Evolutionary conservation across 2,329 filamentous ascomycete genomes (phyloP).

Genomic region (Dactylellina cionopaga): DNA sequence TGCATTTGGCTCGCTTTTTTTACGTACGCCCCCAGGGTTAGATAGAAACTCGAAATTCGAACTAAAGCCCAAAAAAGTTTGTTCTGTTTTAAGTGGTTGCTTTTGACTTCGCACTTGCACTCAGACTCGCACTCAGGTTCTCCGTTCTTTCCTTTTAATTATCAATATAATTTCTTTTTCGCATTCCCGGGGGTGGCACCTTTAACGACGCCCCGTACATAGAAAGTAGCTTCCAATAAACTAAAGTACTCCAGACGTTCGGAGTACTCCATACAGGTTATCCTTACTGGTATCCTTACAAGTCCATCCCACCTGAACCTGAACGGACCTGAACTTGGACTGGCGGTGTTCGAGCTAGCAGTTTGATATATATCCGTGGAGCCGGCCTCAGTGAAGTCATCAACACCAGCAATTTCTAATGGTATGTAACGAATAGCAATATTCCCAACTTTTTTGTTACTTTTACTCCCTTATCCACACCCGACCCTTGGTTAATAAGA

Average conservation of each 20-base stretch:
- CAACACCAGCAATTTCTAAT: constrained; percentile 52
- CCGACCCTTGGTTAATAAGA: constrained; percentile 5
- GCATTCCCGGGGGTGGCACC: constrained; percentile 38
- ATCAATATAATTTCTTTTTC: constrained; percentile 36
- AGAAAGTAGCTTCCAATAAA: too few species aligned
- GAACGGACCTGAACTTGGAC: constrained; percentile 36
- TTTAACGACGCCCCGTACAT: constrained; percentile 11
- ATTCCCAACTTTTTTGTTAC: too few species aligned
- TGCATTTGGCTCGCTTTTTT: constrained; percentile 46
- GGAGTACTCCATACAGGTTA: too few species aligned
- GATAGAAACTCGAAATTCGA: too few species aligned
- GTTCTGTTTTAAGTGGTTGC: constrained; percentile 53
- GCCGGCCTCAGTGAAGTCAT: constrained; percentile 52
- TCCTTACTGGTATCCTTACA: too few species aligned
- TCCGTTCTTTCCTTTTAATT: background rate
- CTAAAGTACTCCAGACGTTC: too few species aligned
- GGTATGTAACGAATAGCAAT: constrained; percentile 47
- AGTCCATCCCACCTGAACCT: constrained; percentile 25
- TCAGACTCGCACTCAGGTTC: too few species aligned
- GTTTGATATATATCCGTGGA: constrained; percentile 54
- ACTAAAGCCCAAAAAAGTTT: constrained; percentile 51
- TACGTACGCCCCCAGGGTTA: constrained; percentile 5
- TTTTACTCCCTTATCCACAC: constrained; percentile 12
- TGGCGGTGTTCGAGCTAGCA: constrained; percentile 50
- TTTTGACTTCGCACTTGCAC: constrained; percentile 46